Base-by-base conservation (phyloP, 176 grass and related monocot species). In the Melocanna baccifera region DNA sequence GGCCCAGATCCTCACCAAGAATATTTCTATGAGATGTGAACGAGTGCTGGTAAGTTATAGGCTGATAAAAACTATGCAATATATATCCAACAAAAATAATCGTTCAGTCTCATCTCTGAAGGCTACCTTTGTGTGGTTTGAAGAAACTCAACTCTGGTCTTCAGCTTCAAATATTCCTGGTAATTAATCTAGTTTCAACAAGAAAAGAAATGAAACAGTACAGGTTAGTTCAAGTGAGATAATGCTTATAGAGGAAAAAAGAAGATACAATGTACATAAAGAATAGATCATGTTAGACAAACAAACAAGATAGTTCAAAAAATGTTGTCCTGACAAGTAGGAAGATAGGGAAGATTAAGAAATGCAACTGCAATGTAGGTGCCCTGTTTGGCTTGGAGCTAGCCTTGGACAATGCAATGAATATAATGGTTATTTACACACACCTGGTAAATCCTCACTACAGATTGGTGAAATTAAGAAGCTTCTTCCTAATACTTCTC, bases 81-180 rank as follows among this genome's bases (percentile, higher is more conserved):
- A 75, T 32, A 85, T 48, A 39, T 55, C 41, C 1, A 62, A 15
- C 25, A 40, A 42, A 19, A 47, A 42, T 55, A 58, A 77, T 22
- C 16, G 20, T 41, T 78, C 67, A 77, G 19, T 61, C 9, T n/a
- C 19, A 73, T 59, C 30, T 59, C 41, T 73, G 63, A 75, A 74
- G 22, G 26, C 9, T 91, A 98, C 95, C 95, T 98, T 67, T 98
- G 92, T 75, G 82, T 89, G 53, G 79, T 86, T 81, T 98, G 95
- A 55, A 98, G 92, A 82, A 89, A 82, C 26, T 94, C 92, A 45
- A 94, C 81, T 88, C 85, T 91, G 4, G 87, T 90, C 78, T 93
- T 97, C 39, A 97, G 66, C 83, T 94, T 94, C 83, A 98, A 67
- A 76, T 94, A 98, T 43, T 94, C 95, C 53, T 94, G 87, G 84